Percentiles rank a stretch among this genome's conserved stretches.
These are phyloP conservation scores for Cladophialophora yegresii DNA, from an alignment of 2,329 filamentous ascomycete genomes.

Conservation along the genomic window DNA sequence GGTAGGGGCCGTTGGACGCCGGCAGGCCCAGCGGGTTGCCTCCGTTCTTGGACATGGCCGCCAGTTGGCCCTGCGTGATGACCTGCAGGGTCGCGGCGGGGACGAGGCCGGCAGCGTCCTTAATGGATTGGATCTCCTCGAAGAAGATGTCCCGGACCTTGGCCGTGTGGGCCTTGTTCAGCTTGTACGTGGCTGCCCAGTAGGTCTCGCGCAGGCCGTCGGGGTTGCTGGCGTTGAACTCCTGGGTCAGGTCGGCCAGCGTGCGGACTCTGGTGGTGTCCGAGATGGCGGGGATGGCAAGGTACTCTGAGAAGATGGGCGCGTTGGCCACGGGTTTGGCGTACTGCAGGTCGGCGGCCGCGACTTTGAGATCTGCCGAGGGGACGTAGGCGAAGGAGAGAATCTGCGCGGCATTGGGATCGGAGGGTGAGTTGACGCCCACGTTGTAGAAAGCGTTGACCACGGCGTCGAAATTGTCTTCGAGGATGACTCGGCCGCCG, in stretches of 20 bases:
- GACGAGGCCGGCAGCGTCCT: slow-evolving; percentile 33
- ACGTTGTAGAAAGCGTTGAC: slow-evolving; percentile 42
- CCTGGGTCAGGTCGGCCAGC: slow-evolving; percentile 41
- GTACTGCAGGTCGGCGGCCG: slow-evolving; percentile 44
- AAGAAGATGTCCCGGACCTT: slow-evolving; percentile 37
- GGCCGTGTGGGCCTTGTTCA: slow-evolving; percentile 39
- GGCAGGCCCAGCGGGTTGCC: slow-evolving; percentile 44
- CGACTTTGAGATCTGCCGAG: slow-evolving; percentile 33
- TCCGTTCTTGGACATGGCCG: slow-evolving; percentile 40
- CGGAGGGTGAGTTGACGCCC: slow-evolving; percentile 38
- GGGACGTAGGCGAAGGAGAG: slow-evolving; percentile 40
- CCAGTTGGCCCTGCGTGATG: slow-evolving; percentile 40
- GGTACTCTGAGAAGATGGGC: slow-evolving; percentile 45
- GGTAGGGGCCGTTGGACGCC: slow-evolving; percentile 33
- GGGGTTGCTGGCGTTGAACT: slow-evolving; percentile 42
- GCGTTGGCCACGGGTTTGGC: slow-evolving; percentile 43
- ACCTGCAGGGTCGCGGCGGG: slow-evolving; percentile 41
- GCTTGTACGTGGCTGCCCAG: slow-evolving; percentile 41
- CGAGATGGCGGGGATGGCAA: slow-evolving; percentile 39
- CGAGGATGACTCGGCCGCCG: slow-evolving; percentile 13
- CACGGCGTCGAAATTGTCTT: slow-evolving; percentile 38
- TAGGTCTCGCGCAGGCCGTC: slow-evolving; percentile 41
- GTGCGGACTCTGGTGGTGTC: slow-evolving; percentile 40
- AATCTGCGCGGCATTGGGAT: slow-evolving; percentile 44
- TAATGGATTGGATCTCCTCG: slow-evolving; percentile 33